Conservation (phyloP, 495 filamentous ascomycete genomes). For the Arthonia radiata region DNA sequence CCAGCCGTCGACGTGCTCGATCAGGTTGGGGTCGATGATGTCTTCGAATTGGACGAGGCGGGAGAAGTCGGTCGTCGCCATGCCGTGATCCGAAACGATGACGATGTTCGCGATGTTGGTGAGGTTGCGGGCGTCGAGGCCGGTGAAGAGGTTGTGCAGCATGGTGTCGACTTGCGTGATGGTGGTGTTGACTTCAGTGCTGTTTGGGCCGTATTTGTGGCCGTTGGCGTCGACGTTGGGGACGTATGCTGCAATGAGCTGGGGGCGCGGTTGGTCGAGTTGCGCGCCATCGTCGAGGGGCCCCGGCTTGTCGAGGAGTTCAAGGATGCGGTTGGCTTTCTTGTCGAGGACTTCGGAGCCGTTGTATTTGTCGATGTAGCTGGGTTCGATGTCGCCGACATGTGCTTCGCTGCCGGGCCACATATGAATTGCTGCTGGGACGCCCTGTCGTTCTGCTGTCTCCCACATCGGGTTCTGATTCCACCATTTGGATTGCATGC, state of each 20-base stretch:
- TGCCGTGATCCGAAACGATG: conserved; percentile 93
- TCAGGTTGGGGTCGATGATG: conserved; percentile 42
- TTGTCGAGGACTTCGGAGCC: conserved; percentile 40
- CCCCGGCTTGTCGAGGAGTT: conserved; percentile 64
- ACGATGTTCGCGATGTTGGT: conserved; percentile 85
- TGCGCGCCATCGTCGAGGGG: conserved; percentile 20
- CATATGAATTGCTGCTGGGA: conserved; percentile 78
- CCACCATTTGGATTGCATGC: conserved; percentile 81
- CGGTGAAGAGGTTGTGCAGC: conserved; percentile 48
- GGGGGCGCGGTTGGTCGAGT: conserved; percentile 31
- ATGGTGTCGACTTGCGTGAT: conserved; percentile 57
- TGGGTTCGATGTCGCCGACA: conserved; percentile 38
- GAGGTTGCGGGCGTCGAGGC: conserved; percentile 57
- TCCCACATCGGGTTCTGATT: conserved; percentile 69
- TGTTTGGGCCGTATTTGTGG: conserved; percentile 77
- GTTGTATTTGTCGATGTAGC: conserved; percentile 64
- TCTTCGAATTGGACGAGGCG: conserved; percentile 90
- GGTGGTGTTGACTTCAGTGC: conserved; percentile 56
- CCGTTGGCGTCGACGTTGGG: conserved; percentile 73
- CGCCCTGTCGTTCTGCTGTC: conserved; percentile 55
- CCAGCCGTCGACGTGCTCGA: conserved; percentile 84
- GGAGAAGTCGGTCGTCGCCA: conserved; percentile 68
- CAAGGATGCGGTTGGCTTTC: conserved; percentile 56
- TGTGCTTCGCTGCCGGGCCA: conserved; percentile 91
- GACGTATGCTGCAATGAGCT: conserved; percentile 83